phyloP scores from a whole-genome alignment of 2,329 filamentous ascomycete species.

The Nakataea oryzae region DNA sequence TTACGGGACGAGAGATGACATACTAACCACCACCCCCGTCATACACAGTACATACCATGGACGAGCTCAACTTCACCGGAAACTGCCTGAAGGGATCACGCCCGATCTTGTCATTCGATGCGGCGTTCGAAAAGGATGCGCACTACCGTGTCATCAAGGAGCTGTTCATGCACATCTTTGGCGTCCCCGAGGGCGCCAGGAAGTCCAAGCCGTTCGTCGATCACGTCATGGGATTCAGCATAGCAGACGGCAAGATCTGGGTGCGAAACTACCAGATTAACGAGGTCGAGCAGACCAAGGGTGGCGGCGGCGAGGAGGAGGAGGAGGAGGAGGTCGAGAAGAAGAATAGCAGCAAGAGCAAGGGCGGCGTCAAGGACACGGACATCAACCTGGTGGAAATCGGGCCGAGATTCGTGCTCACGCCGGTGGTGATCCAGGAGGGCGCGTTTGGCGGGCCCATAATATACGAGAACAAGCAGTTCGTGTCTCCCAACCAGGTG shows the following conservation, averaged over 20 bases:
- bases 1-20: not conserved
- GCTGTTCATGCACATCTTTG: constrained; percentile 81
- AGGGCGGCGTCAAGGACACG: constrained; percentile 40
- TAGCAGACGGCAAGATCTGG: constrained; percentile 93
- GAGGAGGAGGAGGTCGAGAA: constrained; percentile 28
- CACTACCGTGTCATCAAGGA: constrained; percentile 80
- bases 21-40: not conserved
- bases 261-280: constrained; percentile 88
- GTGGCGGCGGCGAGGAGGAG: constrained; percentile 26
- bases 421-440: constrained; percentile 90
- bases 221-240: constrained; percentile 84
- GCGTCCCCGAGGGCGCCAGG: constrained; percentile 76
- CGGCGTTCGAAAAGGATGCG: constrained; percentile 70
- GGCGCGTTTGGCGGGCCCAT: constrained; percentile 91
- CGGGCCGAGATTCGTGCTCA: constrained; percentile 84
- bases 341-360: constrained; percentile 23
- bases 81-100: constrained; percentile 93
- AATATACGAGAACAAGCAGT: constrained; percentile 97
- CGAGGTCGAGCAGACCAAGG: constrained; percentile 59
- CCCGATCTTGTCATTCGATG: constrained; percentile 85
- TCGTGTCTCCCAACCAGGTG: constrained; percentile 92
- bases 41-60: constrained; percentile 75
- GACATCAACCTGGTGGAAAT: constrained; percentile 85
- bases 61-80: constrained; percentile 90
- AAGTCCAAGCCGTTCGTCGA: constrained; percentile 96